Evolutionary conservation across 495 filamentous ascomycete species (phyloP), one percentile per base, ranked within the genome.

Genomic region (Neurospora sp.): DNA sequence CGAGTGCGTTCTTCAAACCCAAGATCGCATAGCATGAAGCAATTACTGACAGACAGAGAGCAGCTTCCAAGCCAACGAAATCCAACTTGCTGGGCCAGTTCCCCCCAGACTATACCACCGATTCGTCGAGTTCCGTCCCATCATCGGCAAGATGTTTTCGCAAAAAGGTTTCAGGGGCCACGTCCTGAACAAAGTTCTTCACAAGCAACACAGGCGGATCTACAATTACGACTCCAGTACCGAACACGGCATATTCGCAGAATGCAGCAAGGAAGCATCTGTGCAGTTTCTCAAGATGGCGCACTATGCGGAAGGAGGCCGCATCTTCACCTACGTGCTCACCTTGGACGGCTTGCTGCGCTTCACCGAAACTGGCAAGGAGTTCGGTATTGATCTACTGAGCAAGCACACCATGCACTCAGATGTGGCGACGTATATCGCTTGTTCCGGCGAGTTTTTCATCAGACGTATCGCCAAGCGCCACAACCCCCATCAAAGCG

Each of bases 341-440:
- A 97, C 94, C 0, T 85, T 98, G 20, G 95, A 98, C 75, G 91
- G 90, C 5, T 85, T 93, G 40, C 85, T 96, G 76, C 90, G 93
- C 31, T 98, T 97, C 81, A 97, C 94, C 0, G 94, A 97, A 80
- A 98, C 95, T 0, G 94, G 94, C 9, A 93, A 94, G 73, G 94
- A 97, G 78, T 97, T 98, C 72, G 93, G 94, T 39, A 93, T 98
- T 72, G 94, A 98, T 78, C 80, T 98, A 72, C 82, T 98, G 72
- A 92, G 89, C 76, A 98, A 98, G 79, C 95, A 98, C 79, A 96
- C 92, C 40, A 94, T 98, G 91, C 95, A 98, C 78, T 94, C 91
- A 78, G 90, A 97, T 81, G 94, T 96, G 4, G 90, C 90, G 18
- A 91, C 91, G 22, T 96, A 97, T 79, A 91, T 98, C 72, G 94